A percentile compares a stretch with the other conserved stretches of the same genome.
These are phyloP conservation scores for Toxoplasma gondii DNA, from an alignment of 169 alveolate species.

Conservation along the genomic window DNA sequence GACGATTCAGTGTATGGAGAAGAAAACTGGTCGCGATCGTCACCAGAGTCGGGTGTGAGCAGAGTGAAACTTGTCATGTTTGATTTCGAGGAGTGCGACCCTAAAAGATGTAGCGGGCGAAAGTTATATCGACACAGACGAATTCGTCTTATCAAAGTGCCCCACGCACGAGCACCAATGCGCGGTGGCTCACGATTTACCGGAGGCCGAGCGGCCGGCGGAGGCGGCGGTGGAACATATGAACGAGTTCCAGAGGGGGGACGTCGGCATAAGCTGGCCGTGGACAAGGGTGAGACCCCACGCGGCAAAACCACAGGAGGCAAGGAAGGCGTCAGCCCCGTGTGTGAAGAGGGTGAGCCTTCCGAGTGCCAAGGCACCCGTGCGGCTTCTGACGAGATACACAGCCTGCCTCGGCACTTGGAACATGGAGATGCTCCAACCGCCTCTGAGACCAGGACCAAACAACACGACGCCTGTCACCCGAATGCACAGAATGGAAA, in stretches of 20 bases:
- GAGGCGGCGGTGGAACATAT: conserved; percentile 27
- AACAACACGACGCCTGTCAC: neutral
- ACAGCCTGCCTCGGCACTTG: too few species aligned
- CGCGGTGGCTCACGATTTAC: neutral
- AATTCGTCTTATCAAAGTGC: conserved; percentile 70
- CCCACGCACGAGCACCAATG: neutral
- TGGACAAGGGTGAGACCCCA: neutral
- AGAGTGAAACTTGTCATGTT: conserved; percentile 86
- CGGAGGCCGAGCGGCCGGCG: conserved; percentile 13
- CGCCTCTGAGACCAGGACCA: too few species aligned
- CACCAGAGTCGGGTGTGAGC: neutral
- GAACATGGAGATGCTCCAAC: too few species aligned
- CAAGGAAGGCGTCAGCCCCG: neutral
- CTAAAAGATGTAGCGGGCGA: conserved; percentile 94
- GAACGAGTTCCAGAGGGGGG: conserved; percentile 45
- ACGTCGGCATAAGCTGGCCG: neutral
- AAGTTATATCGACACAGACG: conserved; percentile 84
- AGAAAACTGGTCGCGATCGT: neutral
- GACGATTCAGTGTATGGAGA: neutral
- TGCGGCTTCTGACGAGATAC: neutral
- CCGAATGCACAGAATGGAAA: neutral
- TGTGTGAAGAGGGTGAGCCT: too few species aligned
- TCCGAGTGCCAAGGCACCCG: too few species aligned
- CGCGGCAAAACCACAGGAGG: neutral
- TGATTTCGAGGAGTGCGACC: conserved; percentile 95